These are phyloP conservation scores for Ettlia oleoabundans DNA, from an alignment of 139 green algal genomes.

Conservation along the genomic window DNA sequence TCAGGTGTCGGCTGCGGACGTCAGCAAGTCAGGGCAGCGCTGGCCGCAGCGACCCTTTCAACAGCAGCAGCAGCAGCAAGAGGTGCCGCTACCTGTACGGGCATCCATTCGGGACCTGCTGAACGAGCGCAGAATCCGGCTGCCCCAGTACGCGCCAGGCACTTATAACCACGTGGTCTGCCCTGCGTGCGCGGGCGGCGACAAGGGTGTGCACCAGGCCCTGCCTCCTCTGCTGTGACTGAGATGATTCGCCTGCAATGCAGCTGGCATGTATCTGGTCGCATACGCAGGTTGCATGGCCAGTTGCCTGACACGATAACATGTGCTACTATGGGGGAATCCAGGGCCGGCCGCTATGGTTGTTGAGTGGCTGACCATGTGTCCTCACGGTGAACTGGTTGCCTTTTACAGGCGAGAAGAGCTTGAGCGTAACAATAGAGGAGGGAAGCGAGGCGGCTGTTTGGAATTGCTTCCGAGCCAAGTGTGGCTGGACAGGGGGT, in stretches of 20 bases:
- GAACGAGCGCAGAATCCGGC: constrained; percentile 38
- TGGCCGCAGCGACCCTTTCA: background rate
- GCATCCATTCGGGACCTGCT: constrained; percentile 52
- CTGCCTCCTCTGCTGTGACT: background rate
- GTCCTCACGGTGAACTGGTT: background rate
- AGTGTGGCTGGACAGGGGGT: constrained; percentile 62
- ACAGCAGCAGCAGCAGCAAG: constrained; percentile 20
- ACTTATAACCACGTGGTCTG: constrained; percentile 51
- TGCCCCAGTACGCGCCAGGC: constrained; percentile 48
- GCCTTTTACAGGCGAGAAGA: constrained; percentile 28
- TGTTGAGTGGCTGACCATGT: background rate
- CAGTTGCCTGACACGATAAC: too few species aligned
- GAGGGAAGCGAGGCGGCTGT: constrained; percentile 48
- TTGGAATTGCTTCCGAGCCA: constrained; percentile 72
- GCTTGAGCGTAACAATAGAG: constrained; percentile 55
- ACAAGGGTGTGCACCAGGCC: constrained; percentile 30
- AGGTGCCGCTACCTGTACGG: background rate
- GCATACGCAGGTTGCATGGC: background rate
- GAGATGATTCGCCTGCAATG: too few species aligned
- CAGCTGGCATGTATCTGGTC: too few species aligned
- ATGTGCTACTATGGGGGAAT: too few species aligned
- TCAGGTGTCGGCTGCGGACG: too few species aligned
- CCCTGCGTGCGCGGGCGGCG: constrained; percentile 59
- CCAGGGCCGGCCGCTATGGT: background rate
- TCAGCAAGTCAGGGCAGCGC: background rate